Conservation (phyloP, 495 filamentous ascomycete species). For the Neurospora sp. region DNA sequence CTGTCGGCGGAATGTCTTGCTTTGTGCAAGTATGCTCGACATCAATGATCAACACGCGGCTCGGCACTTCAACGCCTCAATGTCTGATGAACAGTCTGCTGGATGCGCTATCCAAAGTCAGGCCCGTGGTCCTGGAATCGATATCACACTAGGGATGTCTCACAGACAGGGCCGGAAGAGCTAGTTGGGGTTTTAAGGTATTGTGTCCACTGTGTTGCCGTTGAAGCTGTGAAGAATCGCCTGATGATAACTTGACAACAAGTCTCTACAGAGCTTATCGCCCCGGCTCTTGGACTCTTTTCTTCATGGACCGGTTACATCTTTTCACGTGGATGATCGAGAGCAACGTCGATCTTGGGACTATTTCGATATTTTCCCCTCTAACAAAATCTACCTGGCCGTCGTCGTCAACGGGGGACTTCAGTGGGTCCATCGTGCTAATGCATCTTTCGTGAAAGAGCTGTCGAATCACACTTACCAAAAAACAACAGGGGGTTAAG, state of each 20-base stretch:
- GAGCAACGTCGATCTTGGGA: background rate
- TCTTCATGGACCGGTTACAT: background rate
- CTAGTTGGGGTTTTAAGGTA: background rate
- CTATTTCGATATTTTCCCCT: background rate
- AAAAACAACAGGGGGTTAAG: slow-evolving; percentile 21
- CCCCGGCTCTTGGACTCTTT: background rate
- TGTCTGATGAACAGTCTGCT: background rate
- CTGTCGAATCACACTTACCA: slow-evolving; percentile 21
- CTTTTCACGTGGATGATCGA: background rate
- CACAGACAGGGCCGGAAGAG: background rate
- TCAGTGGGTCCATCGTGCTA: background rate
- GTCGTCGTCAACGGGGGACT: background rate
- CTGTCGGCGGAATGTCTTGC: background rate
- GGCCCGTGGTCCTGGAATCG: background rate
- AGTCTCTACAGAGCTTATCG: background rate
- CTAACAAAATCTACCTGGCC: background rate
- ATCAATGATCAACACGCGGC: background rate
- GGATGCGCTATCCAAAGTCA: background rate
- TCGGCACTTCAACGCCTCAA: background rate
- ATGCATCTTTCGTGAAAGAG: slow-evolving; percentile 8
- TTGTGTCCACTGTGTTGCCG: background rate
- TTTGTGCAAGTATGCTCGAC: background rate
- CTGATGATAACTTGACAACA: background rate
- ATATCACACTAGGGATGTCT: background rate
- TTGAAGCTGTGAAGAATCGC: background rate